phyloP scores from a whole-genome alignment of 2,329 filamentous ascomycete genomes.

The Elsinoe australis region DNA sequence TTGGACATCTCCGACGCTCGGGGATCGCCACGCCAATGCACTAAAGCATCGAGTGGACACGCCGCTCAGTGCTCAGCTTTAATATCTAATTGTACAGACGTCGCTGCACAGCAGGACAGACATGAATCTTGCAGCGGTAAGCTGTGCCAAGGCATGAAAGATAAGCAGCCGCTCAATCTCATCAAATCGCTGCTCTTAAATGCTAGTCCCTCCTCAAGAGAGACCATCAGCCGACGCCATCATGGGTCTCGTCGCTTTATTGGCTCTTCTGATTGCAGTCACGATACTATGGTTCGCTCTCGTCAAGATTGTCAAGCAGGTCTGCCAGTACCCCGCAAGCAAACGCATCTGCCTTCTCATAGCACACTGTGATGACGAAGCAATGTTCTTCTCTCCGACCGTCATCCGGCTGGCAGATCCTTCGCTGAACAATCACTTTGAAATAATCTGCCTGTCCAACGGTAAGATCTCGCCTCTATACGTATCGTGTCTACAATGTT shows the following conservation, averaged over 20 bases:
- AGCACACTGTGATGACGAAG: constrained; percentile 95
- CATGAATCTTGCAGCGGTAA: too few species aligned
- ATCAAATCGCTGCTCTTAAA: too few species aligned
- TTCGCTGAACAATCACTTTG: constrained; percentile 76
- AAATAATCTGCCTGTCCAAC: constrained; percentile 86
- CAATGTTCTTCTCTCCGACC: constrained; percentile 97
- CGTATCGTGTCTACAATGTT: neutral
- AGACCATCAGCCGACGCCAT: neutral
- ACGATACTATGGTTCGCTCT: neutral
- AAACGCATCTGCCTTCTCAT: constrained; percentile 90
- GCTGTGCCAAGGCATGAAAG: too few species aligned
- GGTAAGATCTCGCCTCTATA: too few species aligned
- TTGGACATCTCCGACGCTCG: too few species aligned
- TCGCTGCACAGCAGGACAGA: too few species aligned
- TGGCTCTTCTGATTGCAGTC: neutral
- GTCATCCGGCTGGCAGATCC: constrained; percentile 75
- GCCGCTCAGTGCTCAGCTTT: too few species aligned
- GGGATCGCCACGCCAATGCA: too few species aligned
- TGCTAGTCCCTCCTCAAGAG: too few species aligned
- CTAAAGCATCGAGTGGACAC: too few species aligned
- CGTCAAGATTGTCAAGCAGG: neutral
- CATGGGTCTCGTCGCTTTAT: neutral
- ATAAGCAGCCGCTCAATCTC: too few species aligned
- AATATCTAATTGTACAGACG: too few species aligned
- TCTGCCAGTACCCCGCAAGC: neutral